Conservation (phyloP, 768 basidiomycete genomes). For the Russula earlei region DNA sequence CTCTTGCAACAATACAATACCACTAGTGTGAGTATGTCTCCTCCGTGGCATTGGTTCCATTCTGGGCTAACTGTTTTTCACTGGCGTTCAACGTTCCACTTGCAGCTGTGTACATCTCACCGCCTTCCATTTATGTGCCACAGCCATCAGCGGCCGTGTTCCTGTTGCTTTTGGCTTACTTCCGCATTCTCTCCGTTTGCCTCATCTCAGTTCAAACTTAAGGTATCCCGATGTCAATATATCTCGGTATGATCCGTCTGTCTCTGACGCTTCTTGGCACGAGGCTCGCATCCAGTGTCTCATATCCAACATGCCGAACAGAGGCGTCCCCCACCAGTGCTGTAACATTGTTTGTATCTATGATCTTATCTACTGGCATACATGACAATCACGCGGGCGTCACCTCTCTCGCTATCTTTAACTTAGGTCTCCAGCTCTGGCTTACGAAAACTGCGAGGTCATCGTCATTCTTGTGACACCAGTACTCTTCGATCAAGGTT, state of each 20-base stretch:
- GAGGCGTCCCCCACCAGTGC: background rate
- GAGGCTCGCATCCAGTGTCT: background rate
- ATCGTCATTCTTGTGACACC: background rate
- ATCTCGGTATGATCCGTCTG: background rate
- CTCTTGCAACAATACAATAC: background rate
- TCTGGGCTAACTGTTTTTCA: background rate
- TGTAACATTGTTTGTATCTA: background rate
- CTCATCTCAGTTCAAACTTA: background rate
- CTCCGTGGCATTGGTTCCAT: conserved; percentile 4
- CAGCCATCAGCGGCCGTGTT: conserved; percentile 1
- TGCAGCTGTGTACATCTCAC: background rate
- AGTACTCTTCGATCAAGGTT: conserved; percentile 3
- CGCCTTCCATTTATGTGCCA: background rate
- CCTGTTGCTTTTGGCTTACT: background rate
- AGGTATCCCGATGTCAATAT: background rate
- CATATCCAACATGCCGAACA: background rate
- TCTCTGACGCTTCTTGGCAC: conserved; percentile 2
- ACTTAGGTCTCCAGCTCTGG: background rate
- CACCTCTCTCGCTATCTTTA: background rate
- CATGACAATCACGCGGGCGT: no score
- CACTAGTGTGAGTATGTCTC: background rate
- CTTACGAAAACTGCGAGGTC: background rate
- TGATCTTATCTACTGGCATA: background rate
- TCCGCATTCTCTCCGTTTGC: conserved; percentile 7
- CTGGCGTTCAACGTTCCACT: background rate